Percentiles rank a stretch among this genome's conserved stretches.
These are phyloP conservation scores for Brassica juncea DNA, from an alignment of 345 rosid genomes.

Conservation along the genomic window DNA sequence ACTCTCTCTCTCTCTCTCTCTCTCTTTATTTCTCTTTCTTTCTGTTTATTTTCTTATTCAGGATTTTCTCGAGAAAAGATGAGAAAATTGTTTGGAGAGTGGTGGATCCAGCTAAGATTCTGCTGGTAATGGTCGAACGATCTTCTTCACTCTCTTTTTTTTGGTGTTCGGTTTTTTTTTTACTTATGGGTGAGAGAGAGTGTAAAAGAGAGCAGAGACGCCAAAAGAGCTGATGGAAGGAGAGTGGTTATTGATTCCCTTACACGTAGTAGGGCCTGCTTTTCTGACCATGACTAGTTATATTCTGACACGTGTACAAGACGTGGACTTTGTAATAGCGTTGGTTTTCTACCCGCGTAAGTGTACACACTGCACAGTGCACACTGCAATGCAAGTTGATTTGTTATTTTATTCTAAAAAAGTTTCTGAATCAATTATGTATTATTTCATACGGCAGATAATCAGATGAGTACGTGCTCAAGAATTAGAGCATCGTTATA, in stretches of 20 bases:
- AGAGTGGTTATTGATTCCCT: constrained; percentile 34
- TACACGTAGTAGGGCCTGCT: constrained; percentile 19
- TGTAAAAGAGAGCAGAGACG: not conserved
- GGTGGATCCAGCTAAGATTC: constrained; percentile 83
- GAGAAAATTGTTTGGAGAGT: not conserved
- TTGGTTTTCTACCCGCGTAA: constrained; percentile 5
- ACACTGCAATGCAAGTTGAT: not conserved
- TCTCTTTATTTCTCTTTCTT: constrained; percentile 15
- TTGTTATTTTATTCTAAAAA: not conserved
- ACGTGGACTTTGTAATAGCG: constrained; percentile 39
- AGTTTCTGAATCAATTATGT: not conserved
- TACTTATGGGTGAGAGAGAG: constrained; percentile 25
- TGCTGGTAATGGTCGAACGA: constrained; percentile 44
- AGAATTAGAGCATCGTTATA: not conserved
- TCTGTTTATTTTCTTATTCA: constrained; percentile 6
- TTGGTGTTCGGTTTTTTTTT: not conserved
- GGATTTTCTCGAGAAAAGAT: constrained; percentile 15
- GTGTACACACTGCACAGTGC: constrained; percentile 18
- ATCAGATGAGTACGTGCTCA: not conserved
- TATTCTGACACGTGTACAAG: not conserved
- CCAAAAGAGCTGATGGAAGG: constrained; percentile 27
- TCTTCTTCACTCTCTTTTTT: constrained; percentile 17
- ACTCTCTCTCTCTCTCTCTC: not conserved
- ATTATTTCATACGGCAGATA: constrained; percentile 21
- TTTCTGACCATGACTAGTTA: constrained; percentile 14